A percentile compares a stretch with the other conserved stretches of the same genome.
Evolutionary conservation across 352 stramenopile species (phyloP).

Genomic region (Pythium brachiatum): DNA sequence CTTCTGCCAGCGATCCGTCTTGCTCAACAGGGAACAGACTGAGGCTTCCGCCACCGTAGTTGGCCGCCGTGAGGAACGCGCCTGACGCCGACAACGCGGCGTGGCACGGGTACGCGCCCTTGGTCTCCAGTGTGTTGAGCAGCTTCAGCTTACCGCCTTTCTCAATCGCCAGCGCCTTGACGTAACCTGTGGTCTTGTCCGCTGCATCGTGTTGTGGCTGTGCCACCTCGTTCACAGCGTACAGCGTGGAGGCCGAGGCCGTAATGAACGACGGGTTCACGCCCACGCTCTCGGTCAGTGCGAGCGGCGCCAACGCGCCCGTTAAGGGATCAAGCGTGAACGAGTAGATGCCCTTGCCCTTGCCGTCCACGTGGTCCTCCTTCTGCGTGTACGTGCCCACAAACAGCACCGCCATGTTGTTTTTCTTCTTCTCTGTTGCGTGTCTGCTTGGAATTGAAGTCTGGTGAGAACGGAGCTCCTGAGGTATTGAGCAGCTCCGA

Average conservation of each 20-base stretch:
- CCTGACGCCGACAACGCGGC: slow-evolving; percentile 40
- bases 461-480: neutral
- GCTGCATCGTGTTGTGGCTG: slow-evolving; percentile 33
- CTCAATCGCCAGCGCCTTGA: slow-evolving; percentile 51
- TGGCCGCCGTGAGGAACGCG: slow-evolving; percentile 63
- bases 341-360: slow-evolving; percentile 69
- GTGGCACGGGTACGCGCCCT: slow-evolving; percentile 62
- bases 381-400: slow-evolving; percentile 85
- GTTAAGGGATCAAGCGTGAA: slow-evolving; percentile 55
- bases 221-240: slow-evolving; percentile 70
- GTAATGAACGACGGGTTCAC: slow-evolving; percentile 72
- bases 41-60: slow-evolving; percentile 73
- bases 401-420: slow-evolving; percentile 45
- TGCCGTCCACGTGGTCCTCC: slow-evolving; percentile 73
- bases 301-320: slow-evolving; percentile 45
- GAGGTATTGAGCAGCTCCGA: neutral
- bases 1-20: slow-evolving; percentile 48
- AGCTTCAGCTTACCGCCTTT: slow-evolving; percentile 35
- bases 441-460: slow-evolving; percentile 15
- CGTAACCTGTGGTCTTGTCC: slow-evolving; percentile 48
- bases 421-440: neutral
- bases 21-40: slow-evolving; percentile 50
- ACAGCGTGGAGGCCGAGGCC: slow-evolving; percentile 40
- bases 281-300: slow-evolving; percentile 45
- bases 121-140: slow-evolving; percentile 53